phyloP scores from a whole-genome alignment of 257 asterid genomes.

The Anisodus acutangulus region DNA sequence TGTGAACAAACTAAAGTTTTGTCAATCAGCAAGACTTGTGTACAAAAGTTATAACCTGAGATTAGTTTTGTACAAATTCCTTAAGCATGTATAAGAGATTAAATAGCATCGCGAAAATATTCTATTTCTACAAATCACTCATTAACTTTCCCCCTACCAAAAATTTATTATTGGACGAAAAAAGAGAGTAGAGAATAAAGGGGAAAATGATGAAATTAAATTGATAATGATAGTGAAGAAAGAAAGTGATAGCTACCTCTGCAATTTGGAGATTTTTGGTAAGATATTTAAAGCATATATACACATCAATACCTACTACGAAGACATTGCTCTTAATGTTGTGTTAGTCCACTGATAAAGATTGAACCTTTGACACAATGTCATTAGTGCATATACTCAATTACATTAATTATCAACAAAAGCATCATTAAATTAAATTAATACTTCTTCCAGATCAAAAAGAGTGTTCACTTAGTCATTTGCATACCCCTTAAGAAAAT shows the following conservation, averaged over 20 bases:
- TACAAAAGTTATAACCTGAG: too few species aligned
- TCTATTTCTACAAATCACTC: too few species aligned
- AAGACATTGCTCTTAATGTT: slow-evolving; percentile 13
- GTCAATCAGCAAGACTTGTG: too few species aligned
- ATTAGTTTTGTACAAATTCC: too few species aligned
- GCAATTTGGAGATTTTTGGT: not conserved
- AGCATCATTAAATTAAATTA: not conserved
- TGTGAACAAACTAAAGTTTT: too few species aligned
- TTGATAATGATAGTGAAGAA: not conserved
- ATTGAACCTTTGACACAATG: not conserved
- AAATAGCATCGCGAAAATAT: too few species aligned
- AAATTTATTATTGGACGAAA: not conserved
- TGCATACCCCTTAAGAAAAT: too few species aligned
- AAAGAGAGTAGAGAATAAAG: not conserved
- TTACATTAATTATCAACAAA: not conserved
- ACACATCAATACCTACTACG: slow-evolving; percentile 28
- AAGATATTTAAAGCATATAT: not conserved
- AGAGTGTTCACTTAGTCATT: too few species aligned
- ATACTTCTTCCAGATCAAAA: not conserved
- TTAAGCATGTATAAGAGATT: too few species aligned
- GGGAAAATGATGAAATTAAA: not conserved
- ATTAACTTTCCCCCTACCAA: not conserved
- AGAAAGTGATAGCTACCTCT: slow-evolving; percentile 19
- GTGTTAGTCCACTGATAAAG: slow-evolving; percentile 19
- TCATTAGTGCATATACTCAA: slow-evolving; percentile 17